These are phyloP conservation scores for Aspergillus diversus DNA, from an alignment of 495 filamentous ascomycete genomes.

Conservation along the genomic window DNA sequence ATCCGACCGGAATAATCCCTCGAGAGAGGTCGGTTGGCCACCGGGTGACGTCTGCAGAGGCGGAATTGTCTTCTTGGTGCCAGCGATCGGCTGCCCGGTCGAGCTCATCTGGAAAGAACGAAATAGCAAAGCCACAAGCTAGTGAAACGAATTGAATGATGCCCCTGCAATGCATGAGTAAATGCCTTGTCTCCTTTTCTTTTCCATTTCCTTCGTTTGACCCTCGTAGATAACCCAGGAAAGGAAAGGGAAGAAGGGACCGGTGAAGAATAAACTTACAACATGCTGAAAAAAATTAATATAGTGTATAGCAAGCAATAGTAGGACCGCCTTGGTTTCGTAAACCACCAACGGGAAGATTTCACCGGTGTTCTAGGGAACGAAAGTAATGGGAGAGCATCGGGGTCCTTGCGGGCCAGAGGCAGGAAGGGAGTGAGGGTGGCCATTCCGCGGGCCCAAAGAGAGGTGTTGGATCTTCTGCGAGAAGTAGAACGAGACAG, in stretches of 20 bases:
- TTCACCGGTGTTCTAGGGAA: neutral
- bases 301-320: constrained; percentile 28
- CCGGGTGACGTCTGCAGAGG: constrained; percentile 51
- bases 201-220: neutral
- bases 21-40: constrained; percentile 80
- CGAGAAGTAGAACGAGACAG: neutral
- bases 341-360: constrained; percentile 6
- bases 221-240: neutral
- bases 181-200: neutral
- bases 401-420: constrained; percentile 13
- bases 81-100: constrained; percentile 51
- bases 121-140: constrained; percentile 51
- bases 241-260: neutral
- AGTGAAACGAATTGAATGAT: constrained; percentile 54
- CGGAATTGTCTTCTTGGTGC: constrained; percentile 47
- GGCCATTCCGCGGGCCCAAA: constrained; percentile 22
- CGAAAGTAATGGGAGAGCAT: constrained; percentile 30
- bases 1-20: constrained; percentile 68
- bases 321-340: constrained; percentile 14
- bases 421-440: constrained; percentile 22
- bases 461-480: neutral
- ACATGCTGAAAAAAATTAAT: constrained; percentile 40
- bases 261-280: constrained; percentile 33
- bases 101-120: constrained; percentile 61
- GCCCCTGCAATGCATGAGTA: constrained; percentile 36